A percentile compares a stretch with the other conserved stretches of the same genome.
Evolutionary conservation across 2,329 filamentous ascomycete species (phyloP).

Genomic region (Orbilia oligospora): DNA sequence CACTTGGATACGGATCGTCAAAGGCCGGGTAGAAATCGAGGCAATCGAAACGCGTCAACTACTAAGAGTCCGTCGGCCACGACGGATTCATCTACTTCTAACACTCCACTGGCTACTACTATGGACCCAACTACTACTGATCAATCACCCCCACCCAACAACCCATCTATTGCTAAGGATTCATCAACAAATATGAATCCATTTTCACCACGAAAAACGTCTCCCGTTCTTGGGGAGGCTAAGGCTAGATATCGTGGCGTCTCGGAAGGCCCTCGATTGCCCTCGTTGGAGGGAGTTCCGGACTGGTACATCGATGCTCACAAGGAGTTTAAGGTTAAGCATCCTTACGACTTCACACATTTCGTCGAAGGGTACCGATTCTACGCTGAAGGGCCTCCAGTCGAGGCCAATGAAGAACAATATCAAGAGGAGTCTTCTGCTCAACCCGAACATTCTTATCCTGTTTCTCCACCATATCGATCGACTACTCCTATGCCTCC

Average conservation of each 20-base stretch:
- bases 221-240: neutral
- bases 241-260: slow-evolving; percentile 38
- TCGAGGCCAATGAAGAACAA: neutral
- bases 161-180: neutral
- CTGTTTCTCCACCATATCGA: neutral
- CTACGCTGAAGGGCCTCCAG: neutral
- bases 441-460: neutral
- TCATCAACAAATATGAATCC: neutral
- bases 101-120: neutral
- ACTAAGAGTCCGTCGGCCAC: neutral
- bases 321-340: slow-evolving; percentile 12
- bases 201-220: neutral
- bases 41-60: too few relatives aligned
- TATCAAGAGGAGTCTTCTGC: neutral
- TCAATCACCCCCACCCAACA: neutral
- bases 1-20: neutral
- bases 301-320: slow-evolving; percentile 39
- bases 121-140: neutral
- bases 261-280: neutral
- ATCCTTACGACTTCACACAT: slow-evolving; percentile 33
- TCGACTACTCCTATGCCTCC: neutral
- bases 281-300: neutral
- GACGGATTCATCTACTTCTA: neutral
- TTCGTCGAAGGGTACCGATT: slow-evolving; percentile 1
- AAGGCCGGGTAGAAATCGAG: neutral